Percentiles rank a stretch among this genome's conserved stretches.
phyloP scores from a whole-genome alignment of 169 alveolate species.

The Plasmodium knowlesi region DNA sequence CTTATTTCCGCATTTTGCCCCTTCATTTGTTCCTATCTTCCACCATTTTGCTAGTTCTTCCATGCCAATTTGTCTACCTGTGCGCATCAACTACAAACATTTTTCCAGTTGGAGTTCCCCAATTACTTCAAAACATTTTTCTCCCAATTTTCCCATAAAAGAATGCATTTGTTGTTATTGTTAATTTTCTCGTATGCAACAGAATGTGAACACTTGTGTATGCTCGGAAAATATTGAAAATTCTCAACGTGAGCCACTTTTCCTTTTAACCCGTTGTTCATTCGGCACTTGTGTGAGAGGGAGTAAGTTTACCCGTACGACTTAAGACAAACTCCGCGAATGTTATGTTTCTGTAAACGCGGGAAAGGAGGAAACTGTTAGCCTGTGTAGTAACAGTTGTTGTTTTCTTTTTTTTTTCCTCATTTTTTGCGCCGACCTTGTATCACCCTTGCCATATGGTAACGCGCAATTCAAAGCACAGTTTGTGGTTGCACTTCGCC shows the following conservation, averaged over 20 bases:
- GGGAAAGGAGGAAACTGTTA: conserved; percentile 1
- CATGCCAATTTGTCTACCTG: not conserved
- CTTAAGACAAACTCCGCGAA: conserved; percentile 1
- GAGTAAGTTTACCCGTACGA: not conserved
- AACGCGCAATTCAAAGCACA: not conserved
- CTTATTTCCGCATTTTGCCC: not conserved
- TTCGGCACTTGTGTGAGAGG: conserved; percentile 5
- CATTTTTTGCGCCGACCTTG: not conserved
- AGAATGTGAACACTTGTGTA: not conserved
- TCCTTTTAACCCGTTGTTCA: conserved; percentile 6
- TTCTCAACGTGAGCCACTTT: conserved; percentile 5
- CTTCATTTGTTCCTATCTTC: not conserved
- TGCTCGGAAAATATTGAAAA: not conserved
- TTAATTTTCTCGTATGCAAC: not conserved
- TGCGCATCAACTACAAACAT: not conserved
- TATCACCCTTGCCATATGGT: not conserved
- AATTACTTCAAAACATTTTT: not conserved
- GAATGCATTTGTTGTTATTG: not conserved
- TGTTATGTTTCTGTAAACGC: not conserved
- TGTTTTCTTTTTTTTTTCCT: not conserved
- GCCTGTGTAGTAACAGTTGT: not conserved
- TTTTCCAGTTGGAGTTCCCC: not conserved
- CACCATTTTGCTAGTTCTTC: conserved; percentile 16
- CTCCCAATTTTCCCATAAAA: not conserved
- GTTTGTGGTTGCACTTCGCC: not conserved